Evolutionary conservation across 208 protist species (phyloP).

Genomic region (Tritrichomonas musculus): DNA sequence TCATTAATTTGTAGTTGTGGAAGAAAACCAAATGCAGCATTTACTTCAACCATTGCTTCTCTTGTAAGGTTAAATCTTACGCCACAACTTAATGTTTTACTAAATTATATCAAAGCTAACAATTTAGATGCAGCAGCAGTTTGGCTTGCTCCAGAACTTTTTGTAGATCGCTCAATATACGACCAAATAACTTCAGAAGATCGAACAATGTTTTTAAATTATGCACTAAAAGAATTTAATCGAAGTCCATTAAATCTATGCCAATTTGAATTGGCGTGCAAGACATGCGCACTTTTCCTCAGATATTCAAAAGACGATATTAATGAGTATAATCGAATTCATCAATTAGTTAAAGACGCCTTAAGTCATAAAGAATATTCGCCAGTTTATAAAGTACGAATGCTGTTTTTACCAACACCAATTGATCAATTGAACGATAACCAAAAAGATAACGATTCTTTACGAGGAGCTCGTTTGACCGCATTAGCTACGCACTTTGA

Average conservation of each 20-base stretch:
- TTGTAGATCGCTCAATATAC: neutral
- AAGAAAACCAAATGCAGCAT: neutral
- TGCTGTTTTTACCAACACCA: neutral
- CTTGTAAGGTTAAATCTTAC: neutral
- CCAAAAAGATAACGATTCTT: neutral
- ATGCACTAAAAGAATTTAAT: neutral
- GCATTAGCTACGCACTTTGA: neutral
- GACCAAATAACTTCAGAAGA: neutral
- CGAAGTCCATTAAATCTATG: neutral
- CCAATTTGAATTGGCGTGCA: neutral
- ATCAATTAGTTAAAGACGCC: neutral
- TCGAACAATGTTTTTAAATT: neutral
- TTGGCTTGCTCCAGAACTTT: neutral
- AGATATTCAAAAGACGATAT: neutral
- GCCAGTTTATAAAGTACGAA: neutral
- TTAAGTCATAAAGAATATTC: neutral
- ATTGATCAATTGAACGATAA: neutral
- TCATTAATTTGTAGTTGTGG: neutral
- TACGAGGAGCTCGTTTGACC: neutral
- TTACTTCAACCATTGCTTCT: neutral
- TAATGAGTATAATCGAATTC: neutral
- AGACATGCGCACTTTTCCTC: neutral
- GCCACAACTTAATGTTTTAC: neutral
- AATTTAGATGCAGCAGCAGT: neutral
- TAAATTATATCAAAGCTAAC: neutral